These are phyloP conservation scores for Colletotrichum orchidophilum DNA, from an alignment of 2,329 filamentous ascomycete genomes.

Conservation along the genomic window DNA sequence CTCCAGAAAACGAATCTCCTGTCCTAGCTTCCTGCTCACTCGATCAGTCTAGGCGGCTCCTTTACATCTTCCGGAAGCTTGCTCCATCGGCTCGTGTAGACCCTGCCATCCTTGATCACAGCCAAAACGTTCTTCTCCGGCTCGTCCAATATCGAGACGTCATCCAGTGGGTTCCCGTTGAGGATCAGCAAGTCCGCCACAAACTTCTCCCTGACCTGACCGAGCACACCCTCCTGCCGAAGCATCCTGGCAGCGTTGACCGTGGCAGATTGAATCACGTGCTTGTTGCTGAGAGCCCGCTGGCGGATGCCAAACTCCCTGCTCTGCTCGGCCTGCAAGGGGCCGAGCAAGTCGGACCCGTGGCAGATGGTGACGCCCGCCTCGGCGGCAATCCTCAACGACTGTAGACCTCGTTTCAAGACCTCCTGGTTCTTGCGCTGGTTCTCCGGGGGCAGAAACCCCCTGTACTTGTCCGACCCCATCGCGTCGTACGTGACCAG, in stretches of 20 bases:
- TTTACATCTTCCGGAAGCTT: conserved; percentile 36
- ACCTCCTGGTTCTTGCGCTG: conserved; percentile 62
- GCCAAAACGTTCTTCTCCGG: conserved; percentile 57
- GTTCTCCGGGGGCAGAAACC: conserved; percentile 54
- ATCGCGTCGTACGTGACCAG: conserved; percentile 62
- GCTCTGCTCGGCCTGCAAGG: conserved; percentile 43
- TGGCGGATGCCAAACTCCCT: conserved; percentile 44
- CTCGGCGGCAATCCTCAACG: conserved; percentile 57
- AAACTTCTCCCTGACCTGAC: conserved; percentile 60
- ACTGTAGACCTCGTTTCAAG: conserved; percentile 54
- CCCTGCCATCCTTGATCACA: conserved; percentile 64
- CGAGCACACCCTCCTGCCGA: conserved; percentile 54
- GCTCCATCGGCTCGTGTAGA: conserved; percentile 43
- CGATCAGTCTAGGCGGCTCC: conserved; percentile 12
- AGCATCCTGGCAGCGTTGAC: conserved; percentile 62
- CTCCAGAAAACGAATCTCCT: neutral
- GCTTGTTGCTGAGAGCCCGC: conserved; percentile 35
- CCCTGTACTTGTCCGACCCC: conserved; percentile 52
- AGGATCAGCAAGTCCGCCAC: conserved; percentile 63
- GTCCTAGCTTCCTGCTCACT: neutral
- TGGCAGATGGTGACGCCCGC: conserved; percentile 66
- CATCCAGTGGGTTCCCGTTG: conserved; percentile 62
- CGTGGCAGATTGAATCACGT: conserved; percentile 43
- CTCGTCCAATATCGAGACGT: conserved; percentile 59
- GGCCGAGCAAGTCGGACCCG: conserved; percentile 53